phyloP scores from a whole-genome alignment of 2,329 filamentous ascomycete genomes.

The Ilyonectria mors-panacis region DNA sequence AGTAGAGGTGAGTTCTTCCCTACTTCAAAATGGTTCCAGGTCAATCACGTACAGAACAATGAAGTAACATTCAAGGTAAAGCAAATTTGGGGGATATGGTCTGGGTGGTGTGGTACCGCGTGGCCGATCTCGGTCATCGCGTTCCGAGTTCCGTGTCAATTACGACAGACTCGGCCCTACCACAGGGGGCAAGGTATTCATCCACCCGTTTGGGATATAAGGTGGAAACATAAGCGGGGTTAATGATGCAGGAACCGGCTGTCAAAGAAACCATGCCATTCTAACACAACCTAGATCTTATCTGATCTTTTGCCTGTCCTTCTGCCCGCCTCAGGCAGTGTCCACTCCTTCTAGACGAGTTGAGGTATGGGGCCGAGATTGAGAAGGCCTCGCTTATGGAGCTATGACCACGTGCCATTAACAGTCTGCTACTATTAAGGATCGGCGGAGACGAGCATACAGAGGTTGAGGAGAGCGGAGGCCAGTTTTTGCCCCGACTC shows the following conservation, averaged over 20 bases:
- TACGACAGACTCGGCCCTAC: not conserved
- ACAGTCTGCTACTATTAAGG: not conserved
- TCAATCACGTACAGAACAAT: too few relatives aligned
- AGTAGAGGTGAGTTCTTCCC: too few relatives aligned
- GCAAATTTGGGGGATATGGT: not conserved
- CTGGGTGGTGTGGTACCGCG: not conserved
- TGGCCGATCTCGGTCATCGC: not conserved
- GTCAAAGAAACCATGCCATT: not conserved
- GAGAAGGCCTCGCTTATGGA: not conserved
- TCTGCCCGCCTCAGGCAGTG: not conserved
- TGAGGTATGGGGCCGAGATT: not conserved
- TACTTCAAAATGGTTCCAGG: too few relatives aligned
- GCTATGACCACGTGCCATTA: not conserved
- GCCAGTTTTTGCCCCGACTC: not conserved
- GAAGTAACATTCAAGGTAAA: too few relatives aligned
- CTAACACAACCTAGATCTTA: not conserved
- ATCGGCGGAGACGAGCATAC: not conserved
- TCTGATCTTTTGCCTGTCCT: not conserved
- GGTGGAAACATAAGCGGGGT: not conserved
- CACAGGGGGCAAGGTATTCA: not conserved
- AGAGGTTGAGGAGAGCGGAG: not conserved
- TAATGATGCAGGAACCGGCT: not conserved
- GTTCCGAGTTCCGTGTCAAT: not conserved
- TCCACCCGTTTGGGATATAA: not conserved
- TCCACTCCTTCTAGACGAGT: not conserved